phyloP scores from a whole-genome alignment of 805 yeast species.

The Tetrapisispora phaffii region DNA sequence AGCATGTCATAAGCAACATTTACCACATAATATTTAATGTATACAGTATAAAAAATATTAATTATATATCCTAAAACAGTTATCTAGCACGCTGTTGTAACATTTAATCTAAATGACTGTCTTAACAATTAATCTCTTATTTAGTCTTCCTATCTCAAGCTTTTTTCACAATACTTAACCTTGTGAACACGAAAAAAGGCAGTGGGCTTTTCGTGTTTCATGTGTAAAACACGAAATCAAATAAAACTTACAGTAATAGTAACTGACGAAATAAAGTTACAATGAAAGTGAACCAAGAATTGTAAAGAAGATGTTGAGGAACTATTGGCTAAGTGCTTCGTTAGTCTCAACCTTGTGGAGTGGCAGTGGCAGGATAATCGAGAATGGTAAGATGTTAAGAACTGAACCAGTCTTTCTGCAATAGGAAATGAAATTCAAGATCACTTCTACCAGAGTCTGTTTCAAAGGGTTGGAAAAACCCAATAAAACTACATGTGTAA shows the following conservation, averaged over 20 bases:
- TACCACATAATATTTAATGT: background rate
- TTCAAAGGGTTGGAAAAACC: background rate
- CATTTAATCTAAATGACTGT: no score
- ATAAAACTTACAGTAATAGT: background rate
- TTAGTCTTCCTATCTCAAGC: no score
- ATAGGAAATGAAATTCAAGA: background rate
- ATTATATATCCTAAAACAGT: background rate
- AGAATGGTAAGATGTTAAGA: background rate
- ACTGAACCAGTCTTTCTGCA: background rate
- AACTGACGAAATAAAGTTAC: no score
- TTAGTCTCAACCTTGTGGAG: no score
- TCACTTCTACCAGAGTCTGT: background rate
- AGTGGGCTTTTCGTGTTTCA: background rate
- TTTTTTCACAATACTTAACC: background rate
- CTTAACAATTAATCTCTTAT: no score
- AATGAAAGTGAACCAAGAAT: no score
- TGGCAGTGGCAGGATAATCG: no score
- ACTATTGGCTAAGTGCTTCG: no score
- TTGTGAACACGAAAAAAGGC: background rate
- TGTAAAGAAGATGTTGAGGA: no score
- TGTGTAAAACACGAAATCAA: background rate
- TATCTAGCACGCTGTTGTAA: no score
- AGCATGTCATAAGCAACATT: background rate
- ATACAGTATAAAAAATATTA: no score
- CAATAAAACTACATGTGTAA: no score